These are phyloP conservation scores for Tripidium arundinaceum DNA, from an alignment of 202 grass and related monocot genomes.

Conservation along the genomic window DNA sequence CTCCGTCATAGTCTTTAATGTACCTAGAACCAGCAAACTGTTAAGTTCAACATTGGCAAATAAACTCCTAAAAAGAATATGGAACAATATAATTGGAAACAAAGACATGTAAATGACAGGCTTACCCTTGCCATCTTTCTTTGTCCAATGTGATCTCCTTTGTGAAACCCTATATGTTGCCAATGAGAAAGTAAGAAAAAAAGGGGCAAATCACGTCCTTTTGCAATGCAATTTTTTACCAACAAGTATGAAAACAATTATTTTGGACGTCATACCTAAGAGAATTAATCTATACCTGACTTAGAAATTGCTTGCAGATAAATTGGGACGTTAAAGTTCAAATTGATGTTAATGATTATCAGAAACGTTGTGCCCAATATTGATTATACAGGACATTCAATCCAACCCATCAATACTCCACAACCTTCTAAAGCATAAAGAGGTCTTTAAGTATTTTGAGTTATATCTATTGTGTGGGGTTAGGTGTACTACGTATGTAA, in stretches of 20 bases:
- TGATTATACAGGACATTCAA: not conserved
- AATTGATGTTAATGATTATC: not conserved
- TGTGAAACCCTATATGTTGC: conserved; percentile 78
- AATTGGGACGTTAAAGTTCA: not conserved
- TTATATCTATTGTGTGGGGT: not conserved
- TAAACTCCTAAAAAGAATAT: not conserved
- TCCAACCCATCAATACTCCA: not conserved
- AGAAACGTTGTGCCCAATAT: not conserved
- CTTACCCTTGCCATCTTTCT: conserved; percentile 99
- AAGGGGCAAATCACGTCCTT: not conserved
- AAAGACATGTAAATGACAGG: conserved; percentile 30
- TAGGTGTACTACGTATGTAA: not conserved
- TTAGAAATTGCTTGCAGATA: not conserved
- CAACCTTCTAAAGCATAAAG: conserved; percentile 11
- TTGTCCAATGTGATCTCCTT: conserved; percentile 93
- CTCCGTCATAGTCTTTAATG: conserved; percentile 99
- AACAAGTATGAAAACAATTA: not conserved
- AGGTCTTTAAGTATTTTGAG: not conserved
- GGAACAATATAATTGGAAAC: conserved; percentile 15
- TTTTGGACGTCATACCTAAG: not conserved
- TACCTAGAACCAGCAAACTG: conserved; percentile 57
- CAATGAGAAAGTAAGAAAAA: not conserved
- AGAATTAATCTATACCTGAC: not conserved
- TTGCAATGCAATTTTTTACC: not conserved
- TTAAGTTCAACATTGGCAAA: conserved; percentile 14